A percentile compares a stretch with the other conserved stretches of the same genome.
Conservation (phyloP, 257 asterid species). For the Vinca minor region DNA sequence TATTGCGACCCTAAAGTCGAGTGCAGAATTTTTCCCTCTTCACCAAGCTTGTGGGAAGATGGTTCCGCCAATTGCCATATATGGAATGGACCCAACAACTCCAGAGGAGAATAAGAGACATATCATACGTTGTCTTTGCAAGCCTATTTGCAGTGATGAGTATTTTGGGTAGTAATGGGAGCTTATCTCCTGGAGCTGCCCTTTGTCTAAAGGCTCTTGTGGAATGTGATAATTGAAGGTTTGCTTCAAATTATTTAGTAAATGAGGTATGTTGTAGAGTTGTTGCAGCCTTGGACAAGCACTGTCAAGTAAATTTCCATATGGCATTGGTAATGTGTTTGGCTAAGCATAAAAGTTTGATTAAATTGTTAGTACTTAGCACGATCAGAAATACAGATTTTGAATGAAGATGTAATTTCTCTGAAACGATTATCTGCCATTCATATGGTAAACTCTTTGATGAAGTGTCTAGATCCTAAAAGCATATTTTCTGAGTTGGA, state of each 20-base stretch:
- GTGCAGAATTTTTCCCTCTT: constrained; percentile 90
- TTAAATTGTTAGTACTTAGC: constrained; percentile 60
- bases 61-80: constrained; percentile 84
- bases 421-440: constrained; percentile 76
- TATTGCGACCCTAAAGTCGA: constrained; percentile 57
- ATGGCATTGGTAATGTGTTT: constrained; percentile 76
- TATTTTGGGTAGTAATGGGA: constrained; percentile 72
- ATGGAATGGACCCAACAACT: constrained; percentile 75
- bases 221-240: constrained; percentile 86
- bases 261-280: constrained; percentile 91
- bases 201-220: constrained; percentile 80
- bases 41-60: constrained; percentile 97
- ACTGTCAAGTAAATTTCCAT: constrained; percentile 61
- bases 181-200: constrained; percentile 84
- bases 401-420: constrained; percentile 57
- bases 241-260: constrained; percentile 70
- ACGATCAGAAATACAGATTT: constrained; percentile 50
- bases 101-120: constrained; percentile 57
- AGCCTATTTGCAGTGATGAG: constrained; percentile 81
- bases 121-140: constrained; percentile 56
- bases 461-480: constrained; percentile 73
- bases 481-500: constrained; percentile 64
- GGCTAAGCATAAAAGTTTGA: constrained; percentile 72
- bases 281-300: constrained; percentile 77
- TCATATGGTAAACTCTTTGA: constrained; percentile 75